Evolutionary conservation across 2,329 filamentous ascomycete genomes (phyloP), one percentile per base, ranked within the genome.

Genomic region (Westerdykella aurantiaca): DNA sequence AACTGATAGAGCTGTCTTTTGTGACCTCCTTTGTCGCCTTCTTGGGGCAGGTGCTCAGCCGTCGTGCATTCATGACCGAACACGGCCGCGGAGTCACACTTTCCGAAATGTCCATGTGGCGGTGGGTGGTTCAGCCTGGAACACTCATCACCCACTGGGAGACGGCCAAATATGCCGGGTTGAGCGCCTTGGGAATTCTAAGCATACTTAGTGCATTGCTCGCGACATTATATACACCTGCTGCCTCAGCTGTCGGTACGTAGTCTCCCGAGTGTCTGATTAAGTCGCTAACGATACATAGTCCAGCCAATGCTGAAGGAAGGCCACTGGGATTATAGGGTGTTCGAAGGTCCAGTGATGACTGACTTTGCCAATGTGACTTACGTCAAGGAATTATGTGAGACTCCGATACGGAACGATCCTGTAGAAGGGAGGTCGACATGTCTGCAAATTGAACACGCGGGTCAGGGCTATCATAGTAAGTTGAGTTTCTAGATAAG

Each of bases 11-110:
- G 65, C 60, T 90, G 50, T 81, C 83, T 0, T 91, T 89, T 56
- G 85, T 88, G 3, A 88, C 86, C 0, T 81, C 87, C 0, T 86
- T 88, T 47, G 83, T 90, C 1, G 78, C 83, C 0, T 86, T 86
- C 43, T 61, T 90, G 0, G 87, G 87, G 0, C 87, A 93, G 60
- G 77, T 85, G 0, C 67, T 91, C 13, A 88, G 80, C n/a, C 75
- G 84, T 16, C 72, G 83, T 43, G 83, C 86, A 0, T 77, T 87
- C 43, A 74, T 76, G 18, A 77, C 74, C 42, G 70, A 74, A 7
- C 51, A 61, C 7, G 77, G 80, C 0, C 69, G 71, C 2, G 86
- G 86, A 2, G 77, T 90, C 45, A 87, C 81, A 0, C 74, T 91
- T 13, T 82, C 86, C 0, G 86, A 91, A 57, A 79, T 90, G 71